phyloP scores from a whole-genome alignment of 176 grass and related monocot species.

The Aegilops umbellulata region DNA sequence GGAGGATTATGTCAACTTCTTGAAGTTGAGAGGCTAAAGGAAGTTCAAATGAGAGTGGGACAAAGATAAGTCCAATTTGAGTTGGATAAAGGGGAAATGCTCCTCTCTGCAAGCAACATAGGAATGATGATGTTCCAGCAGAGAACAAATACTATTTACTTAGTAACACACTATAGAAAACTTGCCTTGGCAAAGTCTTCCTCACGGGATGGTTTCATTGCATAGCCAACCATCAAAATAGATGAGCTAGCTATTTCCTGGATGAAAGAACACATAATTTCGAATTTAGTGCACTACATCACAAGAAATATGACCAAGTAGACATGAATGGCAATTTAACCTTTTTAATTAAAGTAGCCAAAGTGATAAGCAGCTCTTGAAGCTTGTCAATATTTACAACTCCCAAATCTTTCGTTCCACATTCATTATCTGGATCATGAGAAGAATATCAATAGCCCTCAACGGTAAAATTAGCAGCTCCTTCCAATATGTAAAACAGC shows the following conservation, averaged over 20 bases:
- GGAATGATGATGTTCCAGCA: conserved; percentile 10
- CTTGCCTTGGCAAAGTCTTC: conserved; percentile 91
- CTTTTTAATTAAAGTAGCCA: conserved; percentile 69
- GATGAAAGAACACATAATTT: conserved; percentile 7
- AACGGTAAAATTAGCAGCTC: neutral
- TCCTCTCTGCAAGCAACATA: conserved; percentile 68
- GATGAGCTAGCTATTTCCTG: conserved; percentile 53
- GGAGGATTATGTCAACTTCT: conserved; percentile 78
- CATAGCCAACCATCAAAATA: conserved; percentile 69
- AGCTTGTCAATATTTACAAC: conserved; percentile 56
- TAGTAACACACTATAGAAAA: conserved; percentile 25
- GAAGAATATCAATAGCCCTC: conserved; percentile 20
- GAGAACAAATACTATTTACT: conserved; percentile 10
- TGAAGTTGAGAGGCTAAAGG: conserved; percentile 72
- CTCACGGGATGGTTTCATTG: conserved; percentile 94
- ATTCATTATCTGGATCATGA: conserved; percentile 37
- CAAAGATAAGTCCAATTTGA: conserved; percentile 61
- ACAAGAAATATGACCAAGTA: neutral
- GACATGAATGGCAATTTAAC: conserved; percentile 35
- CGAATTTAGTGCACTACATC: neutral
- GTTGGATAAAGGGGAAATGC: conserved; percentile 75
- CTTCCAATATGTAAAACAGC: neutral
- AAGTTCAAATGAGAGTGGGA: conserved; percentile 80
- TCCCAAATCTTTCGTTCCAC: conserved; percentile 20
- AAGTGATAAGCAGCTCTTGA: conserved; percentile 60